These are phyloP conservation scores for Lactifluus rugatus DNA, from an alignment of 768 basidiomycete genomes.

Conservation along the genomic window DNA sequence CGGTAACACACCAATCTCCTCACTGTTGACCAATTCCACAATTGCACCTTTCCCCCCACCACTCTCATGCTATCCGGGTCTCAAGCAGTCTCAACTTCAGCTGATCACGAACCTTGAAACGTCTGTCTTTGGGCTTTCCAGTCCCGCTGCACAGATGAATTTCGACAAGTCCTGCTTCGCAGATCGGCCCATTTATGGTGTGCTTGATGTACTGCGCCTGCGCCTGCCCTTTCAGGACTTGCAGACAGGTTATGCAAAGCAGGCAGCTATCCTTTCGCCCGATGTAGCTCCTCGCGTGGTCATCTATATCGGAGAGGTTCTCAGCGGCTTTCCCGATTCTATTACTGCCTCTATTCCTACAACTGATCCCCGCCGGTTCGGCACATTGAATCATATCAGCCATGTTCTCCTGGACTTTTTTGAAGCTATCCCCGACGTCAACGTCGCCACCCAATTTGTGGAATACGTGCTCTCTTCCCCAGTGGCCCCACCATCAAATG, in stretches of 20 bases:
- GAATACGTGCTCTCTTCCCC: slow-evolving; percentile 36
- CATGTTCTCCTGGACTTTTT: slow-evolving; percentile 54
- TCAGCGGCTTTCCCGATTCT: slow-evolving; percentile 39
- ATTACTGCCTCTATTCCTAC: slow-evolving; percentile 28
- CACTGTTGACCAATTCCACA: slow-evolving; percentile 34
- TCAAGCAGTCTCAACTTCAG: slow-evolving; percentile 32
- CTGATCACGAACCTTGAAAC: slow-evolving; percentile 41
- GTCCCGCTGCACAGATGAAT: slow-evolving; percentile 24
- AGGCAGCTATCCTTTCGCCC: slow-evolving; percentile 40
- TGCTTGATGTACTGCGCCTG: slow-evolving; percentile 46
- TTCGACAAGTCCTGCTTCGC: slow-evolving; percentile 47
- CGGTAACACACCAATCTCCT: slow-evolving; percentile 26
- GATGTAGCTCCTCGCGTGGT: slow-evolving; percentile 40
- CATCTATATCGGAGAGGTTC: slow-evolving; percentile 40
- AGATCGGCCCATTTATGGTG: slow-evolving; percentile 52
- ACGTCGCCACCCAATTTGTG: slow-evolving; percentile 39
- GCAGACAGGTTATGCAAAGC: slow-evolving; percentile 33
- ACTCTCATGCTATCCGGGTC: slow-evolving; percentile 49
- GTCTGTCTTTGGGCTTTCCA: slow-evolving; percentile 41
- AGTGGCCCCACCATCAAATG: slow-evolving; percentile 33
- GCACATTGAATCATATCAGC: slow-evolving; percentile 42
- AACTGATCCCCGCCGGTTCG: slow-evolving; percentile 43
- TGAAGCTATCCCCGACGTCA: slow-evolving; percentile 37
- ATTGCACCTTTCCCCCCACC: slow-evolving; percentile 47
- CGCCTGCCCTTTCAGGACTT: slow-evolving; percentile 48